These are phyloP conservation scores for Colletotrichum nymphaeae DNA, from an alignment of 2,329 filamentous ascomycete species.

Conservation along the genomic window DNA sequence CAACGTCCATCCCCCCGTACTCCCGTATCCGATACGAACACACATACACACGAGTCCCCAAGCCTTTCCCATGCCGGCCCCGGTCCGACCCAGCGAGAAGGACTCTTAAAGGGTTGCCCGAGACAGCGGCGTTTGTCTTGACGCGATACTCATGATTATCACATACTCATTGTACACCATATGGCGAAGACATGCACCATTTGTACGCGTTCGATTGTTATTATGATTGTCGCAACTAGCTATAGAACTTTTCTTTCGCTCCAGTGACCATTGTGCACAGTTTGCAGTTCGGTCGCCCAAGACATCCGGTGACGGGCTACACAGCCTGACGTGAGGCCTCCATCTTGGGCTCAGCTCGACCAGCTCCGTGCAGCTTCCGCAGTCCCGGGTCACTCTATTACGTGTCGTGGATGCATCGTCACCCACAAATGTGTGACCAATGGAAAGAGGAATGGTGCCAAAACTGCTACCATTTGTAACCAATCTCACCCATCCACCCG, in stretches of 20 bases:
- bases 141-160: no score
- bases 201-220: slow-evolving; percentile 10
- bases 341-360: slow-evolving; percentile 8
- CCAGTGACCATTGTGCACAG: neutral
- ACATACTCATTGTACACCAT: neutral
- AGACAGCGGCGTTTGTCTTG: neutral
- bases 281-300: neutral
- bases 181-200: neutral
- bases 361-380: slow-evolving; percentile 4
- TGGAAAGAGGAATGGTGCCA: slow-evolving; percentile 2
- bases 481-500: slow-evolving; percentile 4
- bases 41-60: neutral
- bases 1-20: neutral
- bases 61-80: neutral
- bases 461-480: slow-evolving; percentile 17
- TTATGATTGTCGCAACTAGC: slow-evolving; percentile 3
- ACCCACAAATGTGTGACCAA: neutral
- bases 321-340: neutral
- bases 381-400: neutral
- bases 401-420: slow-evolving; percentile 6
- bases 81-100: neutral
- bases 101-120: neutral
- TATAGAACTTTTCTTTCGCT: neutral
- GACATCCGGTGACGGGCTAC: slow-evolving; percentile 1
- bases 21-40: neutral